Evolutionary conservation across 2,329 filamentous ascomycete genomes (phyloP), one percentile per base, ranked within the genome.

Genomic region (Alternaria brassicicola): DNA sequence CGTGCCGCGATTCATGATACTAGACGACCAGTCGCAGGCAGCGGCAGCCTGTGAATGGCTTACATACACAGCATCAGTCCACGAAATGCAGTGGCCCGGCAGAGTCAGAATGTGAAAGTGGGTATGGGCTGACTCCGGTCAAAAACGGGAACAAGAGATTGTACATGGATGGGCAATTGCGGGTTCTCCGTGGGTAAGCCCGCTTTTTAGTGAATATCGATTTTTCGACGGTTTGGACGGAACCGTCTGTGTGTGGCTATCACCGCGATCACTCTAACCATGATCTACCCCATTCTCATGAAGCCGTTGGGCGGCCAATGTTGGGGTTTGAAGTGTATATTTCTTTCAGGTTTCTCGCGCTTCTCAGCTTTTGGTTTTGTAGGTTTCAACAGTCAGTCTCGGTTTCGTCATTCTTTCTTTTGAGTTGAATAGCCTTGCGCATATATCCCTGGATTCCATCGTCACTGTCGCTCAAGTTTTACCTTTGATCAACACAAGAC

Each of bases 31-130:
- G 19, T 47, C 43, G 19, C 28, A 35, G 31, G 26, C 13, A 47
- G 43, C 43, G 30, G 28, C 28, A 47, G 43, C 6, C 30, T 13
- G 30, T 33, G 19, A 47, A 35, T 13, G 19, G 13, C 28, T 47
- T 33, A 25, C 43, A n/a, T 33, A 25, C 43, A n/a, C 43, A 15
- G n/a, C 30, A 2, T 2, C 7, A 15, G 31, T 19, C 48, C 31
- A 23, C 47, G 39, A 56, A 56, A 56, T 56, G 33, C 31, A 35
- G 19, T 38, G 15, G 9, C 9, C 15, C 47, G 25, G 26, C n/a
- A 31, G 43, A n/a, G 33, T 43, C 35, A 46, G 39, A 19, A 23
- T 25, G 13, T 39, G 23, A 15, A 30, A 26, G 50, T 53, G 50
- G 28, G 6, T 9, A 26, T n/a, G 8, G 12, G 38, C 21, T 30